Evolutionary conservation across 1,284 basidiomycete species (phyloP), one percentile per base, ranked within the genome.

Genomic region (Cryptococcus amylolentus): DNA sequence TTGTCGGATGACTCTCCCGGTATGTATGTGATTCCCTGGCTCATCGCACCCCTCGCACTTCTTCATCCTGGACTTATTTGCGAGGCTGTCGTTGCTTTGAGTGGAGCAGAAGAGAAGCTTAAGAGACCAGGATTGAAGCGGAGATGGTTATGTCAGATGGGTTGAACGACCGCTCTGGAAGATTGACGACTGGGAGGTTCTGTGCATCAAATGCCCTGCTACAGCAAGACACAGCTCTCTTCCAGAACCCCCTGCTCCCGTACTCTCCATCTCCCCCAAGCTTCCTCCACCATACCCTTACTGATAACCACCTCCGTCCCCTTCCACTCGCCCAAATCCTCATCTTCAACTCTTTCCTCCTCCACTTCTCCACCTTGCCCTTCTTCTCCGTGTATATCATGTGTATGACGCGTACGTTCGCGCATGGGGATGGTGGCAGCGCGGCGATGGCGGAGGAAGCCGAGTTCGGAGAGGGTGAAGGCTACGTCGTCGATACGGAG

Each of bases 381-480:
- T 26, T 18, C 23, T 42, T 42, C 38, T 16, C 27, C n/a, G 18
- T 53, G 23, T 23, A 23, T 16, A 14, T 26, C 27, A 9, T 54
- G 42, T 7, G 12, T 39, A n/a, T 31, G 43, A 41, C 37, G 40
- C 16, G 18, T 23, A 37, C 8, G 14, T 26, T 35, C 9, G 23
- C 41, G 41, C 12, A 40, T 27, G 16, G 39, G 23, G 51, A 46
- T 10, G n/a, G 48, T 43, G 39, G 61, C 44, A 37, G 47, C 44
- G 5, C 64, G 66, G 0, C 77, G 76, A 42, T 80, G 77, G 50
- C 75, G 77, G 18, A 96, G 80, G 55, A 98, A 78, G 16, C 92
- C 91, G 52, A 88, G 87, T 71, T 96, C 91, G 54, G 88, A 86
- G 54, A 98, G 78, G 1, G 92, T 88, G 72, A 93, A 90, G 0